phyloP scores from a whole-genome alignment of 2,329 filamentous ascomycete species.

The Sphaerostilbella broomeana region DNA sequence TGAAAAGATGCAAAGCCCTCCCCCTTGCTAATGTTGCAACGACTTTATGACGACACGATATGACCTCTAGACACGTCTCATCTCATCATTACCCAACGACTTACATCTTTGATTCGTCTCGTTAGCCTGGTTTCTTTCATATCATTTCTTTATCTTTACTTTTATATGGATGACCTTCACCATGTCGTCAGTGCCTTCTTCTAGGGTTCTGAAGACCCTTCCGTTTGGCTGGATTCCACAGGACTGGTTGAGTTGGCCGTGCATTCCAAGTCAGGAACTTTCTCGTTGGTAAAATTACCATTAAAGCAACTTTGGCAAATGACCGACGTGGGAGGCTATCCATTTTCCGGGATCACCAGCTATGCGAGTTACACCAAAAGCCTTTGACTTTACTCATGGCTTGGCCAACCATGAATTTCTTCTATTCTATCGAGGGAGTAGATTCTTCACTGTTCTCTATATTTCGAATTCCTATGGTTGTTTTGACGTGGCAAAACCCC shows the following conservation, averaged over 20 bases:
- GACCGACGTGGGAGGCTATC: too few species aligned
- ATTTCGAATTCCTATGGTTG: neutral
- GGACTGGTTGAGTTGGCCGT: neutral
- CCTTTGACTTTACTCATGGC: too few species aligned
- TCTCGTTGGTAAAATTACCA: neutral
- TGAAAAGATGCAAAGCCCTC: constrained; percentile 5
- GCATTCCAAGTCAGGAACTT: neutral
- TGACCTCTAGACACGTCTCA: constrained; percentile 15
- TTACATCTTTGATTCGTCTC: constrained; percentile 1
- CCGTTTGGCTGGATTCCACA: neutral
- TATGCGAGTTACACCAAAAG: too few species aligned
- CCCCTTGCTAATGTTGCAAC: constrained; percentile 16
- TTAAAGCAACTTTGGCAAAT: neutral
- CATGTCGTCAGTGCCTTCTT: neutral
- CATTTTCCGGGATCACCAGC: too few species aligned
- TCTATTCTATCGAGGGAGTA: too few species aligned
- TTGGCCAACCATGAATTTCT: neutral
- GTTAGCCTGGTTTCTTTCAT: constrained; percentile 1
- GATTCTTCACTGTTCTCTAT: too few species aligned
- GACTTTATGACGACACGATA: constrained; percentile 23
- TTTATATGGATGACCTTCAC: neutral
- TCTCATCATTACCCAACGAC: too few species aligned
- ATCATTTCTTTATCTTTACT: neutral
- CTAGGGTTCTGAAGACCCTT: too few species aligned
- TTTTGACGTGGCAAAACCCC: neutral